These are phyloP conservation scores for Linnemannia zychae DNA, from an alignment of 192 early-diverging fungal genomes.

Conservation along the genomic window DNA sequence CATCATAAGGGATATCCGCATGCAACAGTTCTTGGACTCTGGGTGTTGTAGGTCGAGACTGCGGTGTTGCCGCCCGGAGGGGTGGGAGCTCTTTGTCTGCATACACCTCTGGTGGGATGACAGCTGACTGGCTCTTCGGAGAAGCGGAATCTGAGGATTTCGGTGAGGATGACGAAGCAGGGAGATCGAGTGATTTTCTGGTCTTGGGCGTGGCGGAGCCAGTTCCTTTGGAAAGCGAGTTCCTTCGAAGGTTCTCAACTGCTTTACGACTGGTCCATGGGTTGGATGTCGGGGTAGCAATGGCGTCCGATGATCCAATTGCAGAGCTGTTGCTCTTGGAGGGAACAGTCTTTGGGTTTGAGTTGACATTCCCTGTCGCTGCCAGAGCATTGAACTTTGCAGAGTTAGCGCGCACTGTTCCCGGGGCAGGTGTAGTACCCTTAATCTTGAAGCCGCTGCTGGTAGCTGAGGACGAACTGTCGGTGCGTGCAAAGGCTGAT, in stretches of 20 bases:
- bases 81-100: constrained; percentile 47
- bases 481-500: not conserved
- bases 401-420: constrained; percentile 38
- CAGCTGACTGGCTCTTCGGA: not conserved
- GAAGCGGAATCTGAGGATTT: not conserved
- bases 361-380: not conserved
- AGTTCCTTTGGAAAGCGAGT: constrained; percentile 22
- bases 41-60: not conserved
- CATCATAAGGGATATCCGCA: constrained; percentile 4
- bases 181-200: not conserved
- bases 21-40: not conserved
- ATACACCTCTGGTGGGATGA: not conserved
- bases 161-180: not conserved
- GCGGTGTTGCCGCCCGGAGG: not conserved
- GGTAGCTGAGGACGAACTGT: not conserved
- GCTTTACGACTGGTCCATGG: constrained; percentile 47
- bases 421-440: constrained; percentile 4
- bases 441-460: not conserved
- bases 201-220: constrained; percentile 4
- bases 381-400: constrained; percentile 33
- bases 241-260: not conserved
- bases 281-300: constrained; percentile 15
- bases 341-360: not conserved
- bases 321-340: constrained; percentile 11
- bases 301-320: not conserved